Evolutionary conservation across 306 rosid species (phyloP).

Genomic region (Fragaria vesca): DNA sequence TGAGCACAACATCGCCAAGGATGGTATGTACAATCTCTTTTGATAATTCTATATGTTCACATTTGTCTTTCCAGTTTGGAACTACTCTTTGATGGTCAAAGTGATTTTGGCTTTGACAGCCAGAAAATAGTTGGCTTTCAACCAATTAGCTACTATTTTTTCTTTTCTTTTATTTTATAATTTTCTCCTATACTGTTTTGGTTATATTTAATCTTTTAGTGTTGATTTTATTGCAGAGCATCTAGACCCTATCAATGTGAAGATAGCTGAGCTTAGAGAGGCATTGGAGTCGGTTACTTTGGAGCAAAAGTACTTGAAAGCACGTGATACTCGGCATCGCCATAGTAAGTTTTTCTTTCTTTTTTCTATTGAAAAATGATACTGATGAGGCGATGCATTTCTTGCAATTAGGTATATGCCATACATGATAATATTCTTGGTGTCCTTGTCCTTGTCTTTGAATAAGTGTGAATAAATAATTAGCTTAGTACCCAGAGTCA

Average conservation of each 20-base stretch:
- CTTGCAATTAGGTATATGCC: slow-evolving; percentile 7
- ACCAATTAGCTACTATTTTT: not conserved
- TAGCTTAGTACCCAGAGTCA: not conserved
- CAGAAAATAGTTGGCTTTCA: not conserved
- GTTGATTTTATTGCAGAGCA: slow-evolving; percentile 66
- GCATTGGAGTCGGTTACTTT: slow-evolving; percentile 92
- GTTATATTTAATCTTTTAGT: not conserved
- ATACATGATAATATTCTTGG: not conserved
- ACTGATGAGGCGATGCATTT: slow-evolving; percentile 3
- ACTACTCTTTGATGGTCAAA: slow-evolving; percentile 1
- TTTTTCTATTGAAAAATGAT: not conserved
- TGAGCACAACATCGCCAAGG: slow-evolving; percentile 91
- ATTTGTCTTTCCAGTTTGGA: slow-evolving; percentile 3
- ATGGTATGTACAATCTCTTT: slow-evolving; percentile 52
- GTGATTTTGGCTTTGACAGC: not conserved
- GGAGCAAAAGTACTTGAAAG: slow-evolving; percentile 90
- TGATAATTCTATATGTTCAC: not conserved
- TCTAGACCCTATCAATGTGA: slow-evolving; percentile 96
- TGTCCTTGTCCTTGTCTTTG: not conserved
- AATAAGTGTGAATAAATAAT: not conserved
- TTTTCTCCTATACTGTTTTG: not conserved
- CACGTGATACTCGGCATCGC: slow-evolving; percentile 95
- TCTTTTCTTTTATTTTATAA: not conserved
- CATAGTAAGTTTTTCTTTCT: slow-evolving; percentile 64
- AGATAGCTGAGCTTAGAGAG: slow-evolving; percentile 97